Conservation (phyloP, 257 asterid species). For the Solanum paucissectum region DNA sequence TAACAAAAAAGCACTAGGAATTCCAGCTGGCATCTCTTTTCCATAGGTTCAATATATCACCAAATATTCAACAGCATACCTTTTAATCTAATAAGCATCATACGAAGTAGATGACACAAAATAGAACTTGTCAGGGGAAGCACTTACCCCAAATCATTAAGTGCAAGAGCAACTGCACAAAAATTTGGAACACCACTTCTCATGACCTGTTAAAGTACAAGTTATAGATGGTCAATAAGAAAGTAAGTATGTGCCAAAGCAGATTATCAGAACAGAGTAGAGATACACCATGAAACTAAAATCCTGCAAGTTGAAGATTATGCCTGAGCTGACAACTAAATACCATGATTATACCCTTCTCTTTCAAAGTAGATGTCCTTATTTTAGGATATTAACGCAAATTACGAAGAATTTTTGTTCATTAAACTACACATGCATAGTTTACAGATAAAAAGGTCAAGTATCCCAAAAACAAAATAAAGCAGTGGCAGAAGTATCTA, state of each 20-base stretch:
- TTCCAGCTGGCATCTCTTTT: not conserved
- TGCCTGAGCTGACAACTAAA: not conserved
- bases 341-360: not conserved
- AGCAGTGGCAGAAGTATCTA: not conserved
- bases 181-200: constrained; percentile 92
- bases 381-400: not conserved
- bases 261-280: not conserved
- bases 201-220: constrained; percentile 57
- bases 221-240: not conserved
- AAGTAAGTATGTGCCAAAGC: not conserved
- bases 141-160: constrained; percentile 80
- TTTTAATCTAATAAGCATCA: not conserved
- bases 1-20: not conserved
- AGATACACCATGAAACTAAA: not conserved
- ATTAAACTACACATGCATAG: not conserved
- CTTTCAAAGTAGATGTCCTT: not conserved
- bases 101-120: not conserved
- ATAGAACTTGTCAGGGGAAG: not conserved
- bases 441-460: not conserved
- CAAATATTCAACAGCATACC: not conserved
- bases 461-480: not conserved
- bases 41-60: not conserved
- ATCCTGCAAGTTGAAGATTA: not conserved
- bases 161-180: constrained; percentile 96
- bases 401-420: not conserved